phyloP scores from a whole-genome alignment of 345 rosid species.

The Anastatica hierochuntica region DNA sequence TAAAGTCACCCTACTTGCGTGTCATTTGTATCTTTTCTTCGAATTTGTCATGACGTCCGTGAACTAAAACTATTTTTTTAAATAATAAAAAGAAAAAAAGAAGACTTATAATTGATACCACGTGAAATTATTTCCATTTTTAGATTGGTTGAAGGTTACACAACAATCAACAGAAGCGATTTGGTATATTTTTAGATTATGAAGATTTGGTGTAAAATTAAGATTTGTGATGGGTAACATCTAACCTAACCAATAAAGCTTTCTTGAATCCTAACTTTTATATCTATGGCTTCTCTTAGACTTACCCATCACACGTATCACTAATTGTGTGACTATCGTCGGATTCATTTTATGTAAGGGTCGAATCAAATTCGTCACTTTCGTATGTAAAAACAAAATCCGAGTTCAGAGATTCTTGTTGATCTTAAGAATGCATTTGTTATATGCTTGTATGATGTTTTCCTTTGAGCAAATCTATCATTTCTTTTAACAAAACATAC shows the following conservation, averaged over 20 bases:
- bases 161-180: background rate
- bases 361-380: background rate
- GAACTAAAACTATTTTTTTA: background rate
- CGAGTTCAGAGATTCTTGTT: constrained; percentile 3
- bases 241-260: constrained; percentile 1
- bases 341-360: background rate
- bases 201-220: background rate
- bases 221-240: background rate
- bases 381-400: background rate
- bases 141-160: constrained; percentile 4
- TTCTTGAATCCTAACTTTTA: background rate
- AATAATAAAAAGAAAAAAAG: background rate
- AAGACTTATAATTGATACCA: background rate
- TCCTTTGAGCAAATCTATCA: background rate
- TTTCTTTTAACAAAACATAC: background rate
- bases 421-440: background rate
- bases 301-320: too few species aligned
- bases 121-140: constrained; percentile 1
- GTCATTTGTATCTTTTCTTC: constrained; percentile 14
- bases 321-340: background rate
- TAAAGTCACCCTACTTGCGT: constrained; percentile 23
- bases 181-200: background rate
- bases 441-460: background rate
- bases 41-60: constrained; percentile 8
- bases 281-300: background rate